These are phyloP conservation scores for Boletus coccyginus DNA, from an alignment of 768 basidiomycete species.

Conservation along the genomic window DNA sequence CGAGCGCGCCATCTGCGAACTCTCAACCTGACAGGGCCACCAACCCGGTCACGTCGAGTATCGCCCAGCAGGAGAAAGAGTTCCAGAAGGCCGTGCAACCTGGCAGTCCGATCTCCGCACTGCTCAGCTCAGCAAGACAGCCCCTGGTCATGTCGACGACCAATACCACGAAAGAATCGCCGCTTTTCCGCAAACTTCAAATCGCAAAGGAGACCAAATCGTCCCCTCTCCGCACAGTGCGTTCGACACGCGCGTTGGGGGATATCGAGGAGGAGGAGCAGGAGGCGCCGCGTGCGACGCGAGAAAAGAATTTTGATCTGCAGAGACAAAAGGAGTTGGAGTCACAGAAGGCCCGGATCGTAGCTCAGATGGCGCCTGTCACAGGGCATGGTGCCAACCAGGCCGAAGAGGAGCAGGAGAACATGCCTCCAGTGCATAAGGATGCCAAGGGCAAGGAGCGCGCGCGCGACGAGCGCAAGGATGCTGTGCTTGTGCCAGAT, in stretches of 20 bases:
- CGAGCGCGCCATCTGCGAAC: constrained; percentile 31
- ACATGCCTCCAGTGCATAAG: constrained; percentile 31
- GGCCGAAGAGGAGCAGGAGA: constrained; percentile 36
- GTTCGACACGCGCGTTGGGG: constrained; percentile 40
- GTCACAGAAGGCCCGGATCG: constrained; percentile 88
- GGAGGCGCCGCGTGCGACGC: constrained; percentile 38
- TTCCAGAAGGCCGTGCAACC: constrained; percentile 97
- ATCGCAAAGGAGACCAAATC: constrained; percentile 48
- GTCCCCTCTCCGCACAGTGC: constrained; percentile 49
- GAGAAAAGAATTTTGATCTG: constrained; percentile 40
- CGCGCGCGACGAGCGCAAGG: constrained; percentile 22
- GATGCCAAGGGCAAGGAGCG: constrained; percentile 27
- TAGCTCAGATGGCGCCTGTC: constrained; percentile 84
- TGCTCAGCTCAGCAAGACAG: constrained; percentile 86
- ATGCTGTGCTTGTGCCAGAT: constrained; percentile 6
- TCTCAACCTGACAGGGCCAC: constrained; percentile 17
- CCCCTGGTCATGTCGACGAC: constrained; percentile 76
- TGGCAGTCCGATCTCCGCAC: constrained; percentile 87
- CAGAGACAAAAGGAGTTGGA: constrained; percentile 73
- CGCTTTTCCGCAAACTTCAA: constrained; percentile 52
- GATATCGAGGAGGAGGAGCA: constrained; percentile 46
- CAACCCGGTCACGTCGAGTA: constrained; percentile 54
- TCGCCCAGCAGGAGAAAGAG: constrained; percentile 89
- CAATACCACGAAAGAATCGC: constrained; percentile 35
- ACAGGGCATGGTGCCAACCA: constrained; percentile 26